These are phyloP conservation scores for Fusarium verrucosum DNA, from an alignment of 2,329 filamentous ascomycete genomes.

Conservation along the genomic window DNA sequence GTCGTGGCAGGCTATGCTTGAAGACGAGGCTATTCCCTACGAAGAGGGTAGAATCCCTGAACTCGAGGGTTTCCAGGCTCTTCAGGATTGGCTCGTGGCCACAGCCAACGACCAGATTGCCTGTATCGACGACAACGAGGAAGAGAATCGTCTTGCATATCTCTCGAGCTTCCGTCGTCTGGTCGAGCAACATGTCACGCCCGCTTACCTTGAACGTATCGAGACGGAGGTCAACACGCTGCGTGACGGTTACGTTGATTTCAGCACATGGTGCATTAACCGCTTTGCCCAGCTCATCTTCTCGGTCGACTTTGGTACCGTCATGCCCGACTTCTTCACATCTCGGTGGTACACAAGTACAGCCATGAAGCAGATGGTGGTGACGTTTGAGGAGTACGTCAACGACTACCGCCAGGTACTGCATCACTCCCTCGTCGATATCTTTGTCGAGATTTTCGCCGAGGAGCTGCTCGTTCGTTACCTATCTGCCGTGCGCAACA, in stretches of 20 bases:
- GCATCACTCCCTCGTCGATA: constrained; percentile 86
- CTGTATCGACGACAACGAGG: constrained; percentile 92
- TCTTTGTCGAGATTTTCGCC: constrained; percentile 91
- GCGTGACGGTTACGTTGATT: constrained; percentile 92
- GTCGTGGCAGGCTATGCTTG: constrained; percentile 86
- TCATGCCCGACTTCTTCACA: constrained; percentile 91
- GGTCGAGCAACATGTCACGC: constrained; percentile 81
- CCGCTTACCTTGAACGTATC: constrained; percentile 80
- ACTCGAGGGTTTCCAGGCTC: constrained; percentile 75
- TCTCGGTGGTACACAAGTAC: constrained; percentile 86
- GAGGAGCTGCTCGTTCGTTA: constrained; percentile 91
- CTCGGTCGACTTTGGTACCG: constrained; percentile 83
- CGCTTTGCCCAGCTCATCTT: constrained; percentile 90
- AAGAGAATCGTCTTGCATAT: constrained; percentile 79
- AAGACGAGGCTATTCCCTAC: constrained; percentile 83
- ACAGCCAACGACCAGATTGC: constrained; percentile 99
- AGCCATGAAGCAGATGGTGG: constrained; percentile 91
- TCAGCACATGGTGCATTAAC: constrained; percentile 90
- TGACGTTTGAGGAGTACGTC: constrained; percentile 95
- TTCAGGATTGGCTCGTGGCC: constrained; percentile 96
- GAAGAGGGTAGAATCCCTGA: constrained; percentile 64
- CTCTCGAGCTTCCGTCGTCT: constrained; percentile 86
- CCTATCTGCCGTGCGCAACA: constrained; percentile 85
- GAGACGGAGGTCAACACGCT: constrained; percentile 77
- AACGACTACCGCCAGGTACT: constrained; percentile 85